Base-by-base conservation (phyloP, 352 stramenopile species). In the Globisporangium sylvaticum region DNA sequence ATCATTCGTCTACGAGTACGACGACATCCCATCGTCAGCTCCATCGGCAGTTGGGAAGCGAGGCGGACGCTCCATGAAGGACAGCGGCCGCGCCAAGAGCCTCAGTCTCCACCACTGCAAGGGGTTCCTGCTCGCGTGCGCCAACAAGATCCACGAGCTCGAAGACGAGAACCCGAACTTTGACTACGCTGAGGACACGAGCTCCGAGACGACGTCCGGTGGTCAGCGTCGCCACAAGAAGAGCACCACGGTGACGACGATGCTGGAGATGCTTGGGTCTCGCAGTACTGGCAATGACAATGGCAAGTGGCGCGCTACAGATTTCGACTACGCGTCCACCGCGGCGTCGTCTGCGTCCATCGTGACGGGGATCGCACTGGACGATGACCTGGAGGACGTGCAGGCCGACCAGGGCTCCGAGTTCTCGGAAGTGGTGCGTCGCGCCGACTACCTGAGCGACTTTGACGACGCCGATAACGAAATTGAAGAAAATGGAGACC, bases 81-180 rank as follows among this genome's bases (percentile, higher is more conserved):
- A 74, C 39, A 89, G 74, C 48, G 79, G 79, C 9, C 77, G 79
- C 4, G 54, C 69, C 65, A 88, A 81, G 63, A 74, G 72, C 24
- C 54, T 80, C 31, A 88, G 76, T 27, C 62, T 89, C 9, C 67
- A 76, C 54, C 77, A 86, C 63, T 91, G 84, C 73, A 84, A 82
- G 56, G 74, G 79, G 29, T 94, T 92, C 58, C 59, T 94, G 52
- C 76, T 91, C 8, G 83, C 85, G 31, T 92, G 83, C 65, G 80
- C 79, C 14, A 94, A 92, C 70, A 83, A 94, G 63, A 92, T 94
- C 72, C 80, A 90, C 68, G 83, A 94, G 25, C 73, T 92, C 12
- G 83, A 94, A 52, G 84, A 87, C 18, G 74, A 80, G n/a, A 78
- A 81, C 62, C 75, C 84, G 9, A 69, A 69, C 53, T 91, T 92